A percentile compares a stretch with the other conserved stretches of the same genome.
These are phyloP conservation scores for Heliamphora exappendiculata DNA, from an alignment of 148 eudicot species.

Conservation along the genomic window DNA sequence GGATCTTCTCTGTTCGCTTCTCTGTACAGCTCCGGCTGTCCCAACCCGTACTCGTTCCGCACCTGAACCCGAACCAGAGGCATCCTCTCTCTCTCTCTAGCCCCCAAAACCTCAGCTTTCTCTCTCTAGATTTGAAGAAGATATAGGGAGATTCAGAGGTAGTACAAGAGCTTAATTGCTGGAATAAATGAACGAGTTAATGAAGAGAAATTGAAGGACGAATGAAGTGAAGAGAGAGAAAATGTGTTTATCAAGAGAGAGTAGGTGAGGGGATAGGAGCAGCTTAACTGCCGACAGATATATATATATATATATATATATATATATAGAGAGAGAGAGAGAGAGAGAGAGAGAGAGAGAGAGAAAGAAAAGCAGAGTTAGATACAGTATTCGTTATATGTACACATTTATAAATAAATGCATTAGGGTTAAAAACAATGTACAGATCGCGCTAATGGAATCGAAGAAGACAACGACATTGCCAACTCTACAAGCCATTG, in stretches of 20 bases:
- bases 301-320: too few species aligned
- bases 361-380: neutral
- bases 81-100: conserved; percentile 33
- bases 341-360: neutral
- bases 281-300: conserved; percentile 37
- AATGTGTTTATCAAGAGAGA: neutral
- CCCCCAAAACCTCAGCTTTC: neutral
- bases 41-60: conserved; percentile 77
- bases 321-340: conserved; percentile 15
- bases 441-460: conserved; percentile 3
- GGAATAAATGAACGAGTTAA: conserved; percentile 10
- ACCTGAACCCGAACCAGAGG: conserved; percentile 69
- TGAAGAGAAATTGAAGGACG: neutral
- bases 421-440: neutral
- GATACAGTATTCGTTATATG: neutral
- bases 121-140: conserved; percentile 6
- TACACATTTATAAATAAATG: neutral
- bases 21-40: conserved; percentile 57
- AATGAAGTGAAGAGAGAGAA: conserved; percentile 16
- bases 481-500: conserved; percentile 44
- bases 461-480: conserved; percentile 27
- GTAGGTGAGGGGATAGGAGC: conserved; percentile 50
- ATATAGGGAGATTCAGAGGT: neutral
- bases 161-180: neutral
- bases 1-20: conserved; percentile 69